Evolutionary conservation across 208 protist genomes (phyloP).

Genomic region (Blechomonas ayalai): DNA sequence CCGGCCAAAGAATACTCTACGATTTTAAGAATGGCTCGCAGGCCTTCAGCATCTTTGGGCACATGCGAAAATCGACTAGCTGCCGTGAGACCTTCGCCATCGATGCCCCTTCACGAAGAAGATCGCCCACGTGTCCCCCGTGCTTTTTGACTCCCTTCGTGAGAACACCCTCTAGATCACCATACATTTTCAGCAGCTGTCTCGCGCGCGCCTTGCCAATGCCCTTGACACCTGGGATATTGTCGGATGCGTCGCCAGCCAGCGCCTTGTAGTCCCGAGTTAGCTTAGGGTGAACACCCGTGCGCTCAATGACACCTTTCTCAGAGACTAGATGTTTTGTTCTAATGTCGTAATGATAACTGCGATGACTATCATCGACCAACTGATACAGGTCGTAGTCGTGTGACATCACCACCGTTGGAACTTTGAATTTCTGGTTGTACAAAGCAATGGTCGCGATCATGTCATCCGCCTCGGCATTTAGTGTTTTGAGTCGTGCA

Average conservation of each 20-base stretch:
- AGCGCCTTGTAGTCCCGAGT: slow-evolving; percentile 85
- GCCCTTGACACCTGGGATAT: slow-evolving; percentile 81
- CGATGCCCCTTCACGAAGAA: slow-evolving; percentile 38
- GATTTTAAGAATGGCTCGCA: slow-evolving; percentile 69
- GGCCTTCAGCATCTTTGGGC: slow-evolving; percentile 59
- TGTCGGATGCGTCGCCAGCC: slow-evolving; percentile 77
- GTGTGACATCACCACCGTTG: slow-evolving; percentile 83
- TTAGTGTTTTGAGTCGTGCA: slow-evolving; percentile 48
- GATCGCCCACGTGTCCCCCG: slow-evolving; percentile 42
- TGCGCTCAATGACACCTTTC: slow-evolving; percentile 62
- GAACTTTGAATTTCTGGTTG: slow-evolving; percentile 65
- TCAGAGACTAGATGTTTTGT: slow-evolving; percentile 85
- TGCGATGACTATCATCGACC: slow-evolving; percentile 62
- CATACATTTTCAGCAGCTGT: slow-evolving; percentile 85
- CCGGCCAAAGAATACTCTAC: no score
- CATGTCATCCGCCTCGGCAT: slow-evolving; percentile 89
- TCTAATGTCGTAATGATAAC: slow-evolving; percentile 83
- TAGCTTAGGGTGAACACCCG: slow-evolving; percentile 78
- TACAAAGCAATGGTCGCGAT: slow-evolving; percentile 73
- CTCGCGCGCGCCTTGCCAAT: slow-evolving; percentile 76
- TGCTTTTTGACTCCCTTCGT: slow-evolving; percentile 57
- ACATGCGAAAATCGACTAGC: slow-evolving; percentile 79
- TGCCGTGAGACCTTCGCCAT: slow-evolving; percentile 58
- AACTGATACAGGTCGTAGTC: slow-evolving; percentile 88
- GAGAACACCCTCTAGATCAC: slow-evolving; percentile 76